A percentile compares a stretch with the other conserved stretches of the same genome.
Evolutionary conservation across 1,284 basidiomycete species (phyloP).

Genomic region (Puccinia horiana): DNA sequence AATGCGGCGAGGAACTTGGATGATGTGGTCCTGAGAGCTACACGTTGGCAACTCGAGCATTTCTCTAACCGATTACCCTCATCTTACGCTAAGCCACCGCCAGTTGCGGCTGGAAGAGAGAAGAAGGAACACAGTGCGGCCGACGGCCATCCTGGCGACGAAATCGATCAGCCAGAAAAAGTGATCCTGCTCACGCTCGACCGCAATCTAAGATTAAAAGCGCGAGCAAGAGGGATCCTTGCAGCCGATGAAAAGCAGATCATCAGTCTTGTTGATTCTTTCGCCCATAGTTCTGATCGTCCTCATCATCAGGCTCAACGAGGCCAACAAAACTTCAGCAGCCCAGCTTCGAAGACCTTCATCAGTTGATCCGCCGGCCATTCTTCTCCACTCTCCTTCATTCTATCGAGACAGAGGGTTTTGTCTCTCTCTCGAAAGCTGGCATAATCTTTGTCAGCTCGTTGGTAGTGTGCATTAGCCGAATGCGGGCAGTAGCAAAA

Average conservation of each 20-base stretch:
- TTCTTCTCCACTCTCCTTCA: not conserved
- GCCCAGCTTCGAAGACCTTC: not conserved
- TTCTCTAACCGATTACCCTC: slow-evolving; percentile 80
- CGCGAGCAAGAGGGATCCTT: slow-evolving; percentile 42
- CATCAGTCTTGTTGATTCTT: slow-evolving; percentile 21
- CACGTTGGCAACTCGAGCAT: slow-evolving; percentile 87
- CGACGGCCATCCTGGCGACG: not conserved
- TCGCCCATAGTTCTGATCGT: not conserved
- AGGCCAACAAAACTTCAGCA: not conserved
- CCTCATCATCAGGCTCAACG: not conserved
- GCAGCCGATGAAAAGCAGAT: slow-evolving; percentile 47
- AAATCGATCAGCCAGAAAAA: slow-evolving; percentile 65
- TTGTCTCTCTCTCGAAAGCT: not conserved
- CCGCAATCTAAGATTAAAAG: slow-evolving; percentile 66
- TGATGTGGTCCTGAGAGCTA: slow-evolving; percentile 87
- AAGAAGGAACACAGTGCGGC: not conserved
- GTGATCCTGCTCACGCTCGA: slow-evolving; percentile 88
- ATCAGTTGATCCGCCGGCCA: not conserved
- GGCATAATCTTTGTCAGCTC: not conserved
- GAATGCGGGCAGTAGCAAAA: not conserved
- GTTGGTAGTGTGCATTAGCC: not conserved
- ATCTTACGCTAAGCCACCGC: not conserved
- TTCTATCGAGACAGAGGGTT: not conserved
- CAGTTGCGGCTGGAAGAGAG: not conserved
- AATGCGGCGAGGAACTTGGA: slow-evolving; percentile 76